A percentile compares a stretch with the other conserved stretches of the same genome.
Conservation (phyloP, 1,284 basidiomycete genomes). For the Crucibulum parvulum region DNA sequence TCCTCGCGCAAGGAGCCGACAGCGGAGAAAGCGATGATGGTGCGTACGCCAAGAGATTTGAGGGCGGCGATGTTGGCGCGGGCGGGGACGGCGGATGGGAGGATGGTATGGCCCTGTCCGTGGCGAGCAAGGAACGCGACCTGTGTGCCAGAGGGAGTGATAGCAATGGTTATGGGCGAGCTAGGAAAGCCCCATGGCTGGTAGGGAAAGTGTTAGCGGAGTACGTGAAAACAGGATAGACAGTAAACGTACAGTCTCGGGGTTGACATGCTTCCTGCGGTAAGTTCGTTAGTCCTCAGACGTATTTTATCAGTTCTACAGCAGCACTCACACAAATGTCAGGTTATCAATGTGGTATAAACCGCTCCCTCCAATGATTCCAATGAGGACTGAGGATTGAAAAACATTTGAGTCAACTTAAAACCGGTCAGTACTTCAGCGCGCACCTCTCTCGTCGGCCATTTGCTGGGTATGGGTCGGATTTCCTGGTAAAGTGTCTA, state of each 20-base stretch:
- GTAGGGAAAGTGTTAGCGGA: slow-evolving; percentile 2
- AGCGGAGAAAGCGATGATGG: slow-evolving; percentile 93
- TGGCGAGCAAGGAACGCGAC: slow-evolving; percentile 96
- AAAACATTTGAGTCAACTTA: too few relatives aligned
- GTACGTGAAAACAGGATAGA: slow-evolving; percentile 1
- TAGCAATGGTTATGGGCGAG: slow-evolving; percentile 89
- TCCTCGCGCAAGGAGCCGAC: slow-evolving; percentile 97
- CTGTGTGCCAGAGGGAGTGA: slow-evolving; percentile 78
- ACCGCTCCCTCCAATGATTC: slow-evolving; percentile 87
- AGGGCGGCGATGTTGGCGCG: slow-evolving; percentile 97
- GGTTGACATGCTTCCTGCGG: slow-evolving; percentile 70
- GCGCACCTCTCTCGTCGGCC: slow-evolving; percentile 1
- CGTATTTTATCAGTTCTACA: background rate
- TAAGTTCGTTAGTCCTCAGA: slow-evolving; percentile 2
- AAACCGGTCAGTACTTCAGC: too few relatives aligned
- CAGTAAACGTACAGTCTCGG: slow-evolving; percentile 62
- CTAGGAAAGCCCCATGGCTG: slow-evolving; percentile 96
- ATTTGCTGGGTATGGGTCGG: background rate
- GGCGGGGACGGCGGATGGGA: slow-evolving; percentile 81
- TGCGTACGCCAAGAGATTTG: slow-evolving; percentile 90
- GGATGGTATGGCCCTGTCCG: slow-evolving; percentile 77
- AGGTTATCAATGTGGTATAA: slow-evolving; percentile 92
- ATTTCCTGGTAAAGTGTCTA: too few relatives aligned
- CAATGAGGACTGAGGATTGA: slow-evolving; percentile 68
- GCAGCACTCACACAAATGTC: slow-evolving; percentile 71